A percentile compares a stretch with the other conserved stretches of the same genome.
phyloP scores from a whole-genome alignment of 2,329 filamentous ascomycete genomes.

The Ceratocystis papillata region DNA sequence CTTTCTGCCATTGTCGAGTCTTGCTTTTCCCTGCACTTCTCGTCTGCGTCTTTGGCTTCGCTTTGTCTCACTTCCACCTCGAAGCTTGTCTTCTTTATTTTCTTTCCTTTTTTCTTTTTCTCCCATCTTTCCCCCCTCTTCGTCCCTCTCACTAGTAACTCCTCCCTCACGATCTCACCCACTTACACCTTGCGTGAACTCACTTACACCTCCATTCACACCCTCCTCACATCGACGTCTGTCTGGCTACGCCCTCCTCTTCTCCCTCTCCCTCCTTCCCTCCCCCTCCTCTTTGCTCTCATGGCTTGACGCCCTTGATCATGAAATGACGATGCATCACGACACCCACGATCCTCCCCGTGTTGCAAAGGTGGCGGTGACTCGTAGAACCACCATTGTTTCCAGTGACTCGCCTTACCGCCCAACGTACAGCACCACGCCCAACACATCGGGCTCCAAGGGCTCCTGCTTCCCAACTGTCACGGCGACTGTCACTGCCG shows the following conservation, averaged over 20 bases:
- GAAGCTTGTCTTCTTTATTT: conserved; percentile 7
- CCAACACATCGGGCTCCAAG: conserved; percentile 11
- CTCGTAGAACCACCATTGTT: conserved; percentile 20
- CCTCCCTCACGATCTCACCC: neutral
- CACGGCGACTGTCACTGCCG: neutral
- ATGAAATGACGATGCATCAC: conserved; percentile 20
- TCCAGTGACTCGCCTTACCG: conserved; percentile 17
- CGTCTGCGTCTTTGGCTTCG: neutral
- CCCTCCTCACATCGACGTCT: neutral
- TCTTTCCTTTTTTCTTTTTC: neutral
- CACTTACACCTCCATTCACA: neutral
- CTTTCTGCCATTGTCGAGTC: no score
- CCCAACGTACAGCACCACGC: conserved; percentile 22
- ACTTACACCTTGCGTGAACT: neutral
- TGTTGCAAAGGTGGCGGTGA: conserved; percentile 7
- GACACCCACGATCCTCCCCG: conserved; percentile 16
- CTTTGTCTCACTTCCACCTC: conserved; percentile 6
- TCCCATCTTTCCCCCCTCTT: neutral
- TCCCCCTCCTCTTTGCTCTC: conserved; percentile 1
- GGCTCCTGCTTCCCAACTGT: conserved; percentile 5
- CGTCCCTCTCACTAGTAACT: neutral
- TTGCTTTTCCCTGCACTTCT: neutral
- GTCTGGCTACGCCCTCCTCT: neutral
- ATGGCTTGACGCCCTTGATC: conserved; percentile 15
- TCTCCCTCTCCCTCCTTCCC: neutral